A percentile compares a stretch with the other conserved stretches of the same genome.
phyloP scores from a whole-genome alignment of 768 basidiomycete species.

The Asterophora lycoperdoides region DNA sequence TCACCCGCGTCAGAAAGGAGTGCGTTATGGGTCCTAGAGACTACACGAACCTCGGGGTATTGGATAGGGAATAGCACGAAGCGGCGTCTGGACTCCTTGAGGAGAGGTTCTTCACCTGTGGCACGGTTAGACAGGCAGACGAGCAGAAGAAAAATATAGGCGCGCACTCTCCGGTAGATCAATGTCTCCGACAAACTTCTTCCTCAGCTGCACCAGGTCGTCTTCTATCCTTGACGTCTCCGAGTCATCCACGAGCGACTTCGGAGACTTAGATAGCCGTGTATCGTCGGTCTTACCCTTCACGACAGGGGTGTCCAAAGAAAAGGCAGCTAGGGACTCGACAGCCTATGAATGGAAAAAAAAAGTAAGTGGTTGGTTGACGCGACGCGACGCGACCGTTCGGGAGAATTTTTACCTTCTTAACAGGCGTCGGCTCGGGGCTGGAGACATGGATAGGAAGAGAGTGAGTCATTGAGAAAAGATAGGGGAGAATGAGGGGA shows the following conservation, averaged over 20 bases:
- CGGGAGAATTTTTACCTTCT: slow-evolving; percentile 37
- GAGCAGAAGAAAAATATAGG: not conserved
- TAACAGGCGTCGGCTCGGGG: slow-evolving; percentile 44
- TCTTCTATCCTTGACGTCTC: slow-evolving; percentile 12
- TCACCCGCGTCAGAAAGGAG: not conserved
- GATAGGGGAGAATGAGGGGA: too few species aligned
- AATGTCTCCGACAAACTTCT: slow-evolving; percentile 64
- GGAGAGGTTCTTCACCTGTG: slow-evolving; percentile 71
- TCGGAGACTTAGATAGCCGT: slow-evolving; percentile 16
- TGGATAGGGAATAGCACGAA: slow-evolving; percentile 97
- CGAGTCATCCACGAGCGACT: slow-evolving; percentile 13
- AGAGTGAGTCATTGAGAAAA: slow-evolving; percentile 33
- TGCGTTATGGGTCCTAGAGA: not conserved
- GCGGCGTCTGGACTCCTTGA: slow-evolving; percentile 70
- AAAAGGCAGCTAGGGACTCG: slow-evolving; percentile 41
- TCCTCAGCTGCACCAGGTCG: slow-evolving; percentile 22
- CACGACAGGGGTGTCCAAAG: slow-evolving; percentile 28
- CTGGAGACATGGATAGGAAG: slow-evolving; percentile 24
- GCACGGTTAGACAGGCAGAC: slow-evolving; percentile 2
- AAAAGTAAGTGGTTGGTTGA: not conserved
- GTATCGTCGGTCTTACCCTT: slow-evolving; percentile 14
- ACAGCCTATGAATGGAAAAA: slow-evolving; percentile 26
- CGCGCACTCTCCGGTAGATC: slow-evolving; percentile 55
- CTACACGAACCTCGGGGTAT: slow-evolving; percentile 79
- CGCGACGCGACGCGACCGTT: slow-evolving; percentile 8